phyloP scores from a whole-genome alignment of 2,329 filamentous ascomycete genomes.

The Fonsecaea erecta region DNA sequence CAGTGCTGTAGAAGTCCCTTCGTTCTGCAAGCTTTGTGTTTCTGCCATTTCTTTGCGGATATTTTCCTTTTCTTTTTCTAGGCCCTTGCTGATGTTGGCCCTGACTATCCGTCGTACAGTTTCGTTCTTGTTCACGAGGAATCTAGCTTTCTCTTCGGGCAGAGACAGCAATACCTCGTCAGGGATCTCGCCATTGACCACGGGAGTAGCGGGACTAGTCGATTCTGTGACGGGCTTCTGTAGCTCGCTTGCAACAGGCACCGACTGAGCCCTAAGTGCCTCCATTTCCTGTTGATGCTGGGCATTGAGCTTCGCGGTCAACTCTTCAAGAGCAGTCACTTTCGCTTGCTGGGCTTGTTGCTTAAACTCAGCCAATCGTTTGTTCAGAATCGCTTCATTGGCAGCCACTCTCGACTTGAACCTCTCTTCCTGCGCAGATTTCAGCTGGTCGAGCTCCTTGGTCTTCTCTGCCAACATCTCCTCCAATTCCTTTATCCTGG shows the following conservation, averaged over 20 bases:
- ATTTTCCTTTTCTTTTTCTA: conserved; percentile 43
- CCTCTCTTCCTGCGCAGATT: conserved; percentile 54
- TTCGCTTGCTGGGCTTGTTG: conserved; percentile 56
- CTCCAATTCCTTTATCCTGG: conserved; percentile 60
- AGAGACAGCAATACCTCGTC: conserved; percentile 48
- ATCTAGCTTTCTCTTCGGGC: conserved; percentile 55
- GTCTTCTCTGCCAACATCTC: conserved; percentile 59
- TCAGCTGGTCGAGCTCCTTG: conserved; percentile 49
- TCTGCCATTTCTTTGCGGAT: conserved; percentile 43
- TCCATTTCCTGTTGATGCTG: conserved; percentile 52
- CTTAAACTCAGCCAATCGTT: conserved; percentile 65
- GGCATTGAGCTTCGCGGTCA: conserved; percentile 29
- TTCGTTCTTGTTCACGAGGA: conserved; percentile 57
- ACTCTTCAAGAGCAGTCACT: conserved; percentile 35
- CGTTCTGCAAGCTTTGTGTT: conserved; percentile 22
- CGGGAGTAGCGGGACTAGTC: conserved; percentile 32
- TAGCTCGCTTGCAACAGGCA: conserved; percentile 44
- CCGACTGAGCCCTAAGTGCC: conserved; percentile 43
- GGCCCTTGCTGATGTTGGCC: conserved; percentile 61
- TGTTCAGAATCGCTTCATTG: conserved; percentile 64
- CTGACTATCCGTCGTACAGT: conserved; percentile 55
- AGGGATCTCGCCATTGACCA: conserved; percentile 41
- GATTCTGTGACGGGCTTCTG: conserved; percentile 30
- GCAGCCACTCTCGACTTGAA: conserved; percentile 54
- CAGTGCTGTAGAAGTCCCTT: conserved; percentile 12